Base-by-base conservation (phyloP, 495 filamentous ascomycete species). In the Penicillium antarcticum region DNA sequence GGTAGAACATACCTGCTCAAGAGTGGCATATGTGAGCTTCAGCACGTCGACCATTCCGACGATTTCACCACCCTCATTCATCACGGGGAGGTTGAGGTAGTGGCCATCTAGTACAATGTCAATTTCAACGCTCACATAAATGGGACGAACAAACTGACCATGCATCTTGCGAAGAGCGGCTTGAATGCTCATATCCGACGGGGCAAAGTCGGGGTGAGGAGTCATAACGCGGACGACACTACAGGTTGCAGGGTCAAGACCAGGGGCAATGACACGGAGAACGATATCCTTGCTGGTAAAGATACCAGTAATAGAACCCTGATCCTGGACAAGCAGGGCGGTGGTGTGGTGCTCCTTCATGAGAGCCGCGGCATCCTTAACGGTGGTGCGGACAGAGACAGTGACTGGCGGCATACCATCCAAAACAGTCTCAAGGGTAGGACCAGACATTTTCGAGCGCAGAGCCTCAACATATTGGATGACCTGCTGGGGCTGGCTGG, bases 241-340 rank as follows among this genome's bases (percentile, higher is more conserved):
- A 77, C 95, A 97, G 52, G 87, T 97, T 10, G 84, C 83, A 42
- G 94, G 94, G 67, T 98, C 94, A 48, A 98, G 80, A 9, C 94
- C 95, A 21, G 94, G 92, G 33, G 94, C 94, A 73, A 98, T 98
- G 46, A 98, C 94, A 69, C 94, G 91, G 45, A 98, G 81, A 47
- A 98, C 94, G 39, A 98, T 92, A 75, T 98, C 94, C 73, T 98
- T 98, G 77, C 94, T 97, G 42, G 94, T 98, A 70, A 98, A 98
- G 62, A 98, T 98, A 73, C 94, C 94, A 36, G 94, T 98, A 66
- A 98, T 97, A 11, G 88, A 89, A 36, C 92, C 91, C 70, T 95
- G 90, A 66, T 98, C 94, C 71, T 97, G 92, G 21, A 98, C 94
- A 49, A 98, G 75, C 42, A 98, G 84, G 24, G 94, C 94, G 34